phyloP scores from a whole-genome alignment of 1,139 yeast genomes.

The Taiozyma sp. region DNA sequence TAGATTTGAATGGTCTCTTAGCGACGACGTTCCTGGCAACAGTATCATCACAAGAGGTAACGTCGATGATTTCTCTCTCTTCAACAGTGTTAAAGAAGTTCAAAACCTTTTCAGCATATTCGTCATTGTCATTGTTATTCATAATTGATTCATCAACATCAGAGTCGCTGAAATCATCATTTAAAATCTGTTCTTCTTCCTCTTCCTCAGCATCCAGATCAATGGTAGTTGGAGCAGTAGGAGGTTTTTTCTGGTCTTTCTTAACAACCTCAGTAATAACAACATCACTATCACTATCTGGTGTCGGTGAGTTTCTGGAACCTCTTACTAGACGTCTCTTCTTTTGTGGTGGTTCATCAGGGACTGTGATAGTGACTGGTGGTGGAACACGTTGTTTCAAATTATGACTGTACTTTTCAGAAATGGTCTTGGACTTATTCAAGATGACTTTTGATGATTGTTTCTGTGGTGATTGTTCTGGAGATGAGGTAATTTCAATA shows the following conservation, averaged over 20 bases:
- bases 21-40: conserved; percentile 57
- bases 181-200: conserved; percentile 4
- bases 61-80: conserved; percentile 70
- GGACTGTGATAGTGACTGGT: not conserved
- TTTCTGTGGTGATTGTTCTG: conserved; percentile 21
- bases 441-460: conserved; percentile 53
- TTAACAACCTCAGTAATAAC: conserved; percentile 1
- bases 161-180: conserved; percentile 19
- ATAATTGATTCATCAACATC: conserved; percentile 20
- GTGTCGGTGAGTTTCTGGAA: conserved; percentile 7
- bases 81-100: conserved; percentile 77
- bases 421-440: conserved; percentile 47
- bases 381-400: conserved; percentile 2
- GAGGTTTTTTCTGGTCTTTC: not conserved
- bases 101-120: conserved; percentile 63
- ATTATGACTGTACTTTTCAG: conserved; percentile 37
- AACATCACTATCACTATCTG: conserved; percentile 1
- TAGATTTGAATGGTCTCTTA: conserved; percentile 61
- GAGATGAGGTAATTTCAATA: conserved; percentile 20
- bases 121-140: conserved; percentile 25
- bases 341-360: conserved; percentile 13
- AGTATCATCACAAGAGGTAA: conserved; percentile 65
- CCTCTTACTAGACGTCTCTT: conserved; percentile 28
- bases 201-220: conserved; percentile 4
- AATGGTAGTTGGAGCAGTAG: not conserved